These are phyloP conservation scores for Pseudomassariella vexata DNA, from an alignment of 2,329 filamentous ascomycete species.

Conservation along the genomic window DNA sequence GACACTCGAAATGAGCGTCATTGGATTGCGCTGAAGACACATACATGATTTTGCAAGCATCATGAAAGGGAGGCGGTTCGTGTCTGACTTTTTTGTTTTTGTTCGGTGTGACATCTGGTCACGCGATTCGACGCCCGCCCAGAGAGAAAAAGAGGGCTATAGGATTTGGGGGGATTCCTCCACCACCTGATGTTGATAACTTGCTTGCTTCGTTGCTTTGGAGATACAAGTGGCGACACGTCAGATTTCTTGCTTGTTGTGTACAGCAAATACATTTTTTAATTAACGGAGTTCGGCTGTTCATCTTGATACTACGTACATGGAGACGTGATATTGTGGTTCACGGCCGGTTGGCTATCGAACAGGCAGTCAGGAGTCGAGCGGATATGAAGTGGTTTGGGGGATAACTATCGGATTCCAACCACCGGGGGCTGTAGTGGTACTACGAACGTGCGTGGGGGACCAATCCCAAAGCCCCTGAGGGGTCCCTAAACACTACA, in stretches of 20 bases:
- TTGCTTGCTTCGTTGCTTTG: conserved; percentile 1
- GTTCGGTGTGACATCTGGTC: not conserved
- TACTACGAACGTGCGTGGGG: no score
- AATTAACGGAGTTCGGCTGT: no score
- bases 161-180: not conserved
- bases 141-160: not conserved
- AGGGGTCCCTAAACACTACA: no score
- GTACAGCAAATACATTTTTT: no score
- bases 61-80: conserved; percentile 8
- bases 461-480: no score
- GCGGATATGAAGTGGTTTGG: no score
- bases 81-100: not conserved
- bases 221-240: conserved; percentile 2
- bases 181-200: conserved; percentile 1
- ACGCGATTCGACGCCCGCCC: not conserved
- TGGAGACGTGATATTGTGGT: no score
- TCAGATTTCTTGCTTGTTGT: not conserved
- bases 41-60: conserved; percentile 14
- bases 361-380: no score
- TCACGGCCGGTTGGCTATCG: no score
- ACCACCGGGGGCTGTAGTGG: no score
- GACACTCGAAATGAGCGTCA: conserved; percentile 98
- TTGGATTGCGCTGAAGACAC: conserved; percentile 74
- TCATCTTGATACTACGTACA: no score
- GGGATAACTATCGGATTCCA: no score